Percentiles rank a stretch among this genome's conserved stretches.
Evolutionary conservation across 805 yeast genomes (phyloP).

Genomic region (Candida insectalens): DNA sequence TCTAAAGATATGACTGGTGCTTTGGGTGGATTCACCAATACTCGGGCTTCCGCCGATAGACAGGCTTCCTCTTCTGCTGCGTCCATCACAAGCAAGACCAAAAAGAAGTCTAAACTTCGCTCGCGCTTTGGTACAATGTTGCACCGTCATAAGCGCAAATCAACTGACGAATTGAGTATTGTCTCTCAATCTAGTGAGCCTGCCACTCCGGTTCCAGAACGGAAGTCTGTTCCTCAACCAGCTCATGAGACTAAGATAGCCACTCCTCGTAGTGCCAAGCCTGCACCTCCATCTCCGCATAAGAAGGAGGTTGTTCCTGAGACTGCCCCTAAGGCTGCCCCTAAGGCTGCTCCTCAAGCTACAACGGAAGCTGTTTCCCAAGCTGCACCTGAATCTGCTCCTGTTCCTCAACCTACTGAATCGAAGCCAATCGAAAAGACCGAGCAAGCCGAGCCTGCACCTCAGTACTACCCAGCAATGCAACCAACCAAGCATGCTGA

Average conservation of each 20-base stretch:
- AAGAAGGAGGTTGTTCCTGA: not conserved
- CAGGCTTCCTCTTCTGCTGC: conserved; percentile 3
- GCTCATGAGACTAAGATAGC: not conserved
- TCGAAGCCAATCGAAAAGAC: not conserved
- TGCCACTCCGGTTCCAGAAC: not conserved
- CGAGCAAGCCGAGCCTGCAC: not conserved
- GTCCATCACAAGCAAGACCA: conserved; percentile 8
- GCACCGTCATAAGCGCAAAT: conserved; percentile 41
- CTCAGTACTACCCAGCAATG: conserved; percentile 17
- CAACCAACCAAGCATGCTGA: conserved; percentile 17
- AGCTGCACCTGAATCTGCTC: not conserved
- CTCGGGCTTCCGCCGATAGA: not conserved
- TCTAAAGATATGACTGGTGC: not conserved
- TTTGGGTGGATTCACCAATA: not conserved
- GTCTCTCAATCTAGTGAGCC: not conserved
- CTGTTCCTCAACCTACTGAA: not conserved
- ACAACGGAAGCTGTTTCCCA: not conserved
- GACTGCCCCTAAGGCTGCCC: not conserved
- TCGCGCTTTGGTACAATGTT: conserved; percentile 72
- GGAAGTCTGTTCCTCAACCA: not conserved
- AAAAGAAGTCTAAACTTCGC: conserved; percentile 35
- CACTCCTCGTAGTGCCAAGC: too few relatives aligned
- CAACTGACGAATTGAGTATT: not conserved
- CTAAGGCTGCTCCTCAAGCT: not conserved
- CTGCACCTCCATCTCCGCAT: too few relatives aligned